Conservation (phyloP, 1,284 basidiomycete species). For the Sporisorium iseilematis-ciliati region DNA sequence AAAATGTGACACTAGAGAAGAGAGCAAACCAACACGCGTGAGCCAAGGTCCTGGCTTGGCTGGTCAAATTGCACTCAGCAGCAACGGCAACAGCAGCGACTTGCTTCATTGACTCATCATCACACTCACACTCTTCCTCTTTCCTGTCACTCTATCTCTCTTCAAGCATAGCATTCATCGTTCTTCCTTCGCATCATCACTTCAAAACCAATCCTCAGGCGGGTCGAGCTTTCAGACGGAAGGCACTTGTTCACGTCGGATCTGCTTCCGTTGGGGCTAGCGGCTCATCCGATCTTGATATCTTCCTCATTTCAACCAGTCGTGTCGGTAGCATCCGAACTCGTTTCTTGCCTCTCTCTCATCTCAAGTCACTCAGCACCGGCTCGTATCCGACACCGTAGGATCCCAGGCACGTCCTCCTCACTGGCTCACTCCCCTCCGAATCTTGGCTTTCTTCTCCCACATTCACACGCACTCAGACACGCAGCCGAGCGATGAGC, state of each 20-base stretch:
- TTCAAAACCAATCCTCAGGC: neutral
- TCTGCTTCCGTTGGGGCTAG: neutral
- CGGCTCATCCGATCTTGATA: conserved; percentile 7
- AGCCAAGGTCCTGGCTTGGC: neutral
- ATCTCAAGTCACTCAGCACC: neutral
- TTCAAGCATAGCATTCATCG: conserved; percentile 9
- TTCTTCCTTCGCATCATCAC: neutral
- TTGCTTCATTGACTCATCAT: neutral
- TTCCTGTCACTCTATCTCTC: neutral
- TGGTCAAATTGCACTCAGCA: neutral
- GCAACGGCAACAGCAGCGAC: neutral
- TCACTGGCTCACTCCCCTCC: neutral
- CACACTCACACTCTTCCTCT: neutral
- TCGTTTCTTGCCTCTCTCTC: too few species aligned
- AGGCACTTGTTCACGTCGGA: neutral
- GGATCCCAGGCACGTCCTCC: neutral
- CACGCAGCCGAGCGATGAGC: conserved; percentile 45
- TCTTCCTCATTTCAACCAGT: too few species aligned
- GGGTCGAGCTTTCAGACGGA: neutral
- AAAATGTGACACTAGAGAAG: conserved; percentile 20
- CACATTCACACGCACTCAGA: neutral
- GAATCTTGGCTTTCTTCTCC: neutral
- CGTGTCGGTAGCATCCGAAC: neutral
- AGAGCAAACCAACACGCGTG: conserved; percentile 11
- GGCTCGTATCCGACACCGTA: neutral